Base-by-base conservation (phyloP, 495 filamentous ascomycete genomes). In the Podospora sp. region DNA sequence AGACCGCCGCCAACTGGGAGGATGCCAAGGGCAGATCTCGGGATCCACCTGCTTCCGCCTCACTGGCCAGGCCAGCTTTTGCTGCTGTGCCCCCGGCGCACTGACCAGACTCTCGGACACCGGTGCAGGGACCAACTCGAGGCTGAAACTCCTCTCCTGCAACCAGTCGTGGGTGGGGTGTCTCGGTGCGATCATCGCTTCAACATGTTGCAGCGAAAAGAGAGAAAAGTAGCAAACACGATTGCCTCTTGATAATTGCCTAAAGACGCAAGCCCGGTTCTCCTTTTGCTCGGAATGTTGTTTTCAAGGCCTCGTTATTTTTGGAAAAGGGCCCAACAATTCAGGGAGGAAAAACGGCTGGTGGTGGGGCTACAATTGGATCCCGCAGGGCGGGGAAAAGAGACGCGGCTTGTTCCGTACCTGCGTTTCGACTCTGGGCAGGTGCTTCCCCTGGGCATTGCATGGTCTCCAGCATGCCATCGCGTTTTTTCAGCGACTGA, bases 121-220 rank as follows among this genome's bases (percentile, higher is more conserved):
- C 58, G 21, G 68, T 51, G 68, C 59, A 67, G 68, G 68, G 68
- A 64, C 68, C 68, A 70, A 59, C 60, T 59, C 22, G 65, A 52
- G 64, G 56, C 64, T 70, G 68, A 70, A 70, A 70, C 68, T 25
- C 7, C 35, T 52, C 61, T 52, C 61, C 46, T 63, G 64, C 57
- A 51, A 62, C 58, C 24, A 50, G 53, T 60, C 40, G 56, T 46
- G 53, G 35, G 63, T 63, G 33, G 60, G 57, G 65, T 63, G 59
- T 63, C 60, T 62, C 63, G 68, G 67, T 27, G 49, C 46, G 25
- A 53, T 18, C 26, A 27, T 55, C 25, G 50, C 40, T 53, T 63
- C 26, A 5, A 24, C 9, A 40, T 5, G 29, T 29, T 16, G 36
- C 33, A 62, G 29, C 8, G 0, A n/a, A 61, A 27, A 21, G 49